Conservation (phyloP, 805 yeast genomes). For the Wickerhamiella domercqiae region DNA sequence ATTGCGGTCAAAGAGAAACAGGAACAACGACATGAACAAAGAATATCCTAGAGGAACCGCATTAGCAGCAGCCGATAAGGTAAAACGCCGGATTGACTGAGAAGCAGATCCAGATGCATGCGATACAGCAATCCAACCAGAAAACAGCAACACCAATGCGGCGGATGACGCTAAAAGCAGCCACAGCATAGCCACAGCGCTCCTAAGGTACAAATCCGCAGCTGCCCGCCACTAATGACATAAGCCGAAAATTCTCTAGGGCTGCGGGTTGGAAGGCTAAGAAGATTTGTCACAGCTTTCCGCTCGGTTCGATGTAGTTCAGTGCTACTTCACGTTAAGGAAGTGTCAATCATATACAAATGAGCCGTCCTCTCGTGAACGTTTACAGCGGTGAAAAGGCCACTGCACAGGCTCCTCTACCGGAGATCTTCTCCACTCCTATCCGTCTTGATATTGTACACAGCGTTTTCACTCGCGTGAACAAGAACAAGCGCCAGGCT, state of each 20-base stretch:
- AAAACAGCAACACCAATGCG: no score
- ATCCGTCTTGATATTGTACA: conserved; percentile 99
- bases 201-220: no score
- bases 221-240: no score
- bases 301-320: no score
- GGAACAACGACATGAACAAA: conserved; percentile 11
- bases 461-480: conserved; percentile 94
- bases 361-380: conserved; percentile 88
- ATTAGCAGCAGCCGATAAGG: conserved; percentile 11
- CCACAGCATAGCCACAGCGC: no score
- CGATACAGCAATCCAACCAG: neutral
- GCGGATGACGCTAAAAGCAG: no score
- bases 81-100: conserved; percentile 4
- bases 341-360: conserved; percentile 2
- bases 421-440: conserved; percentile 99
- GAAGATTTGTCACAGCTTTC: no score
- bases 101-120: neutral
- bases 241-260: no score
- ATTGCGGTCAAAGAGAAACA: conserved; percentile 11
- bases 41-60: conserved; percentile 15
- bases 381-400: conserved; percentile 85
- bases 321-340: no score
- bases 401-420: conserved; percentile 73
- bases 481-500: conserved; percentile 99
- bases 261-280: no score